Base-by-base conservation (phyloP, 2,329 filamentous ascomycete species). In the Fusarium liriodendri region DNA sequence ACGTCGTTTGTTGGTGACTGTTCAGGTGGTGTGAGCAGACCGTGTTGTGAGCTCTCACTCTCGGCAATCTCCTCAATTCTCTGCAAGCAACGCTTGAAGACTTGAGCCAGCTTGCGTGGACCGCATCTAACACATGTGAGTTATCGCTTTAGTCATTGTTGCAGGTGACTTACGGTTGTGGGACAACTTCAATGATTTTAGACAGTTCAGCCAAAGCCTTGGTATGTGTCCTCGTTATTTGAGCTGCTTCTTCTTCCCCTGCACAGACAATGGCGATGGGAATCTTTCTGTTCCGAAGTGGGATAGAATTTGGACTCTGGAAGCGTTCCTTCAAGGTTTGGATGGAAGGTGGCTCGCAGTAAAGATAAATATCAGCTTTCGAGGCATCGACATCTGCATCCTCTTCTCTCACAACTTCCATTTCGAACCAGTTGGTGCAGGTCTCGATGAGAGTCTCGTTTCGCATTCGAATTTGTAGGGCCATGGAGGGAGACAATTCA, bases 361-460 rank as follows among this genome's bases (percentile, higher is more conserved):
- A 81, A 1, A 82, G 40, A 25, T 72, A 72, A 11, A 82, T 45
- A 16, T 80, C 76, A 5, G 78, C 64, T 3, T 76, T 33, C 4
- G 62, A 32, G 1, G 60, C 32, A 13, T 65, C 40, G 1, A 32
- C n/a, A 1, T 66, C 27, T 0, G 35, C 18, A 1, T 67, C 66
- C 6, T 52, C 16, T 25, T 76, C 75, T 10, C 69, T 75, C 5
- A 71, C 62, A 2, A 82, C 72, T 3, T 78, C 73, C 69, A 84
- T 81, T 4, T 77, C 78, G 54, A 83, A 82, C 82, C 83, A 84
- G 27, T 75, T 76, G 3, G 76, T 66, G 40, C 79, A 78, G 20
- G 78, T 81, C 27, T 79, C 78, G 4, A 73, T 71, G 1, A 84
- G 66, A 0, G 80, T 78, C 7, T 78, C 73, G 20, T 80, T 78